Base-by-base conservation (phyloP, 371 early-diverging fungal genomes). In the Umbelopsis sp. region DNA sequence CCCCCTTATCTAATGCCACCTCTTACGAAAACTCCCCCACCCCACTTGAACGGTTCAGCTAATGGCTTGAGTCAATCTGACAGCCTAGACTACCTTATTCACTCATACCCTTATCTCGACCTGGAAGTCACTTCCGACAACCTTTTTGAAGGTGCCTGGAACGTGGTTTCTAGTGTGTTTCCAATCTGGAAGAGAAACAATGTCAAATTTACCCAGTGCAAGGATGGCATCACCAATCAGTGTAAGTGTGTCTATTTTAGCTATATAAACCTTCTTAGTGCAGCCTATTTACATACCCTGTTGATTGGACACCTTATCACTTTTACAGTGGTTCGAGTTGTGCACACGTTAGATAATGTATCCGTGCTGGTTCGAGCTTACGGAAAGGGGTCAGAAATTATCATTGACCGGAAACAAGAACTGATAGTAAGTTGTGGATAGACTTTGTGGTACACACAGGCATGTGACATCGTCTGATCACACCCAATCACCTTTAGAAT, bases 181-280 rank as follows among this genome's bases (percentile, higher is more conserved):
- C 90, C 93, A 11, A 76, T 84, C 38, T 96, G 95, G 96, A 74
- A 86, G 44, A 73, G 69, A 22, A 63, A 81, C 44, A 87, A 93
- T 50, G 79, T 93, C 32, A 75, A 76, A 7, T 82, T 92, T 65
- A 73, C 82, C 22, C 93, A 94, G 75, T 93, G 91, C 85, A 95
- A 92, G 75, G 94, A 94, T 68, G 97, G 97, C 41, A 97, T 97
- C 72, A 97, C 97, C 65, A 97, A 97, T 74, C 92, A 92, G 76
- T 74, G 91, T 92, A 88, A 82, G 87, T 78, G 37, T 48, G 14
- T 16, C 57, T 29, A 35, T 16, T 16, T 10, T 7, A 12, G 10
- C 7, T 12, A 41, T 41, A 41, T 41, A 41, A 22, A 1, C 10
- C n/a, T 35, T 18, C 32, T 16, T 14, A 3, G 6, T 32, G 16